Evolutionary conservation across 2,329 filamentous ascomycete genomes (phyloP).

Genomic region (Apiospora saccharicola): DNA sequence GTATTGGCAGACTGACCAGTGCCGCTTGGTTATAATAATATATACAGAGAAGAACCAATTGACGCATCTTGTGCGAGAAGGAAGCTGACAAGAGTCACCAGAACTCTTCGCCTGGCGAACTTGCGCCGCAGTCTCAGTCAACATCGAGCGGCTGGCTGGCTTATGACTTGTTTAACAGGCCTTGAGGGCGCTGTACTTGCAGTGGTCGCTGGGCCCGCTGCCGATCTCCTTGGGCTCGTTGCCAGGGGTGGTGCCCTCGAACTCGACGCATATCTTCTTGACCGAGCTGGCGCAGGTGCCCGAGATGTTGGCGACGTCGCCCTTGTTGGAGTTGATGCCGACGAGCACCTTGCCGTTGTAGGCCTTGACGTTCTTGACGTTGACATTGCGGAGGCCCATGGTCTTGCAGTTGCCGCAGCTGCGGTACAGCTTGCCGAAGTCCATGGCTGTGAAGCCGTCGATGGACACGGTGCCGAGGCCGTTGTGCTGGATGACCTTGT

Average conservation of each 20-base stretch:
- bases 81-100: background rate
- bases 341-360: slow-evolving; percentile 37
- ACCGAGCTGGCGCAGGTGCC: slow-evolving; percentile 33
- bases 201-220: slow-evolving; percentile 31
- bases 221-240: slow-evolving; percentile 34
- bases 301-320: slow-evolving; percentile 41
- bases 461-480: slow-evolving; percentile 29
- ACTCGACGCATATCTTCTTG: slow-evolving; percentile 35
- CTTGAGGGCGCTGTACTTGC: slow-evolving; percentile 30
- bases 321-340: slow-evolving; percentile 50
- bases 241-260: slow-evolving; percentile 33
- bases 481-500: slow-evolving; percentile 35
- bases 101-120: background rate
- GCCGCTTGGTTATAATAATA: background rate
- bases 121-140: background rate
- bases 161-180: slow-evolving; percentile 20
- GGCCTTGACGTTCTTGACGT: slow-evolving; percentile 44
- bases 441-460: slow-evolving; percentile 45
- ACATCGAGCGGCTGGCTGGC: background rate
- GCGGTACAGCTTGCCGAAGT: slow-evolving; percentile 54
- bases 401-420: slow-evolving; percentile 53
- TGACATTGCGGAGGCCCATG: slow-evolving; percentile 41
- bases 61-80: background rate
- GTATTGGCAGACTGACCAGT: background rate
- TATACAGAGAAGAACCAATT: slow-evolving; percentile 13